Evolutionary conservation across 2,329 filamentous ascomycete genomes (phyloP), one percentile per base, ranked within the genome.

Genomic region (Cercospora berteroae): DNA sequence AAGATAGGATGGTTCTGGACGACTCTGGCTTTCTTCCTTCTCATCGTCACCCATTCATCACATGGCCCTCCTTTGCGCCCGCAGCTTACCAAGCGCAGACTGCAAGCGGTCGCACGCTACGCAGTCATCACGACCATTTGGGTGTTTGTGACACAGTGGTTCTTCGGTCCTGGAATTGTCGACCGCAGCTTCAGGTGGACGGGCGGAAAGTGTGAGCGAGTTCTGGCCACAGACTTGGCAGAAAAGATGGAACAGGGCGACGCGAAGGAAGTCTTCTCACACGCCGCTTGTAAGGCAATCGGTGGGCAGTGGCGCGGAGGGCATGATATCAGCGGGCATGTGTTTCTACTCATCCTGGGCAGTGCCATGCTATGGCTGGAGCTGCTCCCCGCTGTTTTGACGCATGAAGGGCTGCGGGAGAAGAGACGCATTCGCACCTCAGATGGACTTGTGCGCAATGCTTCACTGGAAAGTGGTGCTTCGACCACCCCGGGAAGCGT

Each of bases 1-100:
- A 99, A 99, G 84, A 85, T 91, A 63, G 94, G 94, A 69, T 99
- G 95, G 95, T 86, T 89, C 60, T 99, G 95, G 95, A 89, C 92
- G 31, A 93, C 91, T 0, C 77, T 87, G 9, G 89, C 92, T 0
- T 94, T 97, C 75, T 80, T 86, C 36, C 79, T 87, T 16, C 92
- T 97, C 69, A 78, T 91, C 6, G 78, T 89, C 50, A 89, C 88
- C 25, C 90, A 96, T 76, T 88, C 90, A 1, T 81, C 82, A 25
- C 81, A 83, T 23, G 84, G 75, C 71, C 82, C 76, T 69, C 85
- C 78, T 39, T 73, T 76, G 31, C 76, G 74, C 67, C 78, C 39
- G 69, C 75, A 79, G 2, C 65, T 83, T 70, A 83, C 81, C 69
- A 73, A 80, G 48, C 79, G 83, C 29, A 79, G 84, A n/a, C 63